Percentiles rank a stretch among this genome's conserved stretches.
Conservation (phyloP, 2,329 filamentous ascomycete genomes). For the Hypoxylon sp. region DNA sequence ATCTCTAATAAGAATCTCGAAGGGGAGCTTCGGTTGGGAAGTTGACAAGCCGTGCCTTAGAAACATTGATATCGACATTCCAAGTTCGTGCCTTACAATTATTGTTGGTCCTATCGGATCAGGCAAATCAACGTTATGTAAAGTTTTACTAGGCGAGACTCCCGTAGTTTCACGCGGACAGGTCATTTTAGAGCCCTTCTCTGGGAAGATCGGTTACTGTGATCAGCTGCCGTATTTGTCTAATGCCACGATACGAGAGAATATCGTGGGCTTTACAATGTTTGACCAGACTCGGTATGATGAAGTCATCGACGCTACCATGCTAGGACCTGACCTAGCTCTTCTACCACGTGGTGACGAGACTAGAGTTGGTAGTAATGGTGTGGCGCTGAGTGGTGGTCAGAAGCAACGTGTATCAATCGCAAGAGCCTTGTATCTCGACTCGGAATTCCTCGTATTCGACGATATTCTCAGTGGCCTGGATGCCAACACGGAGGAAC, state of each 20-base stretch:
- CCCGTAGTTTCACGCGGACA: conserved; percentile 47
- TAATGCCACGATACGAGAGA: conserved; percentile 54
- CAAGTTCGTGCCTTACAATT: conserved; percentile 55
- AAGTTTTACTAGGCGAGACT: conserved; percentile 58
- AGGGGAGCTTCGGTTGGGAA: conserved; percentile 56
- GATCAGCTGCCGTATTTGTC: conserved; percentile 57
- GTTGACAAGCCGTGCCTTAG: conserved; percentile 49
- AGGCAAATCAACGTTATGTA: conserved; percentile 63
- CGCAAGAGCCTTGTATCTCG: conserved; percentile 54
- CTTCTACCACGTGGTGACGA: conserved; percentile 56
- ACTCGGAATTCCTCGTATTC: conserved; percentile 52
- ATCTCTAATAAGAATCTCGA: conserved; percentile 39
- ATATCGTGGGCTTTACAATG: conserved; percentile 51
- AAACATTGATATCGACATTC: conserved; percentile 54
- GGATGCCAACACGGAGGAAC: conserved; percentile 54
- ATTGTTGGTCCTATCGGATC: conserved; percentile 61
- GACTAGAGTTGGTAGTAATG: conserved; percentile 61
- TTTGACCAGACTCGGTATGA: conserved; percentile 49
- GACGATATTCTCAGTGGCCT: conserved; percentile 58
- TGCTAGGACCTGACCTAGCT: conserved; percentile 52
- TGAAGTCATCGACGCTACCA: conserved; percentile 49
- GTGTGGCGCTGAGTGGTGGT: conserved; percentile 62
- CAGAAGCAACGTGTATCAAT: conserved; percentile 60
- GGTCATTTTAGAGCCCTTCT: conserved; percentile 41
- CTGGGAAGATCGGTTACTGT: conserved; percentile 55